These are phyloP conservation scores for Pistacia vera DNA, from an alignment of 345 rosid species.

Conservation along the genomic window DNA sequence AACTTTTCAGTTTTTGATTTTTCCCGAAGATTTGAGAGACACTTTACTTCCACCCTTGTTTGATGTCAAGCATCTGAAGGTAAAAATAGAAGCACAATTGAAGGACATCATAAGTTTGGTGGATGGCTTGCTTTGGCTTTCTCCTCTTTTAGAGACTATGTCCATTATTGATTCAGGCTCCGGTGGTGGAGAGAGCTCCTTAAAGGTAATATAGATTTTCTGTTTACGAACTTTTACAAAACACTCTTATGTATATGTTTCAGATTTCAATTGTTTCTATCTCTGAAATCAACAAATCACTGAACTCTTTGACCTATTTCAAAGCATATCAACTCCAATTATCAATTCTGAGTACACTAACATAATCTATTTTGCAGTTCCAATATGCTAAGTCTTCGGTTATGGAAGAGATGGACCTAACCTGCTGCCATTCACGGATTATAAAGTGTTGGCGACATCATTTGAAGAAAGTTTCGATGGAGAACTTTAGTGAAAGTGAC, in stretches of 20 bases:
- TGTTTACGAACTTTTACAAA: neutral
- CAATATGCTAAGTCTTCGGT: neutral
- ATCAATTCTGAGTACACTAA: neutral
- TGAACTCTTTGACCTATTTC: neutral
- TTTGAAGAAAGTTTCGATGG: neutral
- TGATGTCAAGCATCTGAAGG: slow-evolving; percentile 1
- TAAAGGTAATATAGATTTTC: neutral
- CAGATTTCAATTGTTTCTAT: neutral
- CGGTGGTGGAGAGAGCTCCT: neutral
- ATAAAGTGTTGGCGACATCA: slow-evolving; percentile 14
- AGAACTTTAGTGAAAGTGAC: neutral
- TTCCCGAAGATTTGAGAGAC: slow-evolving; percentile 6
- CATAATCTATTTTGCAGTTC: neutral
- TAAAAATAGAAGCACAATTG: neutral
- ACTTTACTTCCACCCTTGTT: slow-evolving; percentile 7
- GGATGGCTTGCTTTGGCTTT: slow-evolving; percentile 12
- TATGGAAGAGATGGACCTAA: neutral
- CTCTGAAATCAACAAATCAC: neutral
- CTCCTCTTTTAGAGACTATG: neutral
- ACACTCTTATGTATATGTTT: neutral
- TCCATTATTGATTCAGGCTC: neutral
- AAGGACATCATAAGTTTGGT: neutral
- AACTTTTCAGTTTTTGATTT: neutral
- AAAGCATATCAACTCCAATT: no score
- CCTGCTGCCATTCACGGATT: neutral